Base-by-base conservation (phyloP, 106 monocot species). In the Alisma plantagoaquatica region DNA sequence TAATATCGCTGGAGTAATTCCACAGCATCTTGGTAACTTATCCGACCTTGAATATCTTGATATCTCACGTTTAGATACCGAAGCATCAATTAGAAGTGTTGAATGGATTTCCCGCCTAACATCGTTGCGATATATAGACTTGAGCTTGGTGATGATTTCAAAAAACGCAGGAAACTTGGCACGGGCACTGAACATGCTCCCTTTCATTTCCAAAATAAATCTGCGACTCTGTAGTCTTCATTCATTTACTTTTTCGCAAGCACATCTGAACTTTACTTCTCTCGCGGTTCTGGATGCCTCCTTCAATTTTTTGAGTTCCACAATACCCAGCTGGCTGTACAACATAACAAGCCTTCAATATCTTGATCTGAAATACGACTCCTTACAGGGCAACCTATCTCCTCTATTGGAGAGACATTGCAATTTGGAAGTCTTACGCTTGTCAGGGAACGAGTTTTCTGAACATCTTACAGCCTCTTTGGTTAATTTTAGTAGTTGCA, bases 1-100 rank as follows among this genome's bases (percentile, higher is more conserved):
- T 9, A 61, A 54, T 0, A 63, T 71, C 29, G 21, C 49, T 4
- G 68, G 67, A 15, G n/a, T n/a, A 2, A 28, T 71, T 6, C 70
- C 70, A 10, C 1, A 59, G 29, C 65, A 60, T 11, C 33, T 77
- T 0, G 66, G 60, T 3, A 64, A 71, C 29, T 55, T 66, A 4
- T 63, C 60, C 0, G 43, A n/a, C 23, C 33, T 71, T 17, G 28
- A 55, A 15, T 56, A 41, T 31, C 63, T 71, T 3, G 71, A 71
- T 57, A 27, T 63, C 33, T 63, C 63, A 29, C 6, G 14, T 38
- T 57, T 41, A 10, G 47, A 21, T 41, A 57, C 38, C 18, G 25
- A 53, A 22, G 44, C 18, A 14, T 41, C 55, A 11, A 20, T 38
- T 15, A 41, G 42, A 15, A 46, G 46, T 29, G 46, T 62, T 35